Evolutionary conservation across 441 rosid species (phyloP).

Genomic region (Pelargonium myrrhifolium): DNA sequence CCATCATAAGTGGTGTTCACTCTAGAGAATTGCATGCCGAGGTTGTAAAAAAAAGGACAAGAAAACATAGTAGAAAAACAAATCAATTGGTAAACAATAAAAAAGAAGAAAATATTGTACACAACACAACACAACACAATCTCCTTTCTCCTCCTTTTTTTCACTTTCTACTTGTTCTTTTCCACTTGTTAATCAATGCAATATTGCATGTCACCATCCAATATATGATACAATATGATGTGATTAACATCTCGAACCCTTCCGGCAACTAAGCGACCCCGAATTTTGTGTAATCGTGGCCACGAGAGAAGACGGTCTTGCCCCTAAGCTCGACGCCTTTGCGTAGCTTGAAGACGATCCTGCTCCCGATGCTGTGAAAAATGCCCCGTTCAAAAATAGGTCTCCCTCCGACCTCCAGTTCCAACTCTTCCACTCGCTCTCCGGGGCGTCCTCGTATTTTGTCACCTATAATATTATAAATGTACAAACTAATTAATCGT

Average conservation of each 20-base stretch:
- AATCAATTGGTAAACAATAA: too few species aligned
- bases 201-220: too few species aligned
- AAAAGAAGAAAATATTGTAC: too few species aligned
- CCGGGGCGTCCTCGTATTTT: constrained; percentile 65
- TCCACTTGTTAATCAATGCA: not conserved
- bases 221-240: too few species aligned
- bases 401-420: constrained; percentile 95
- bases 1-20: not conserved
- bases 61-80: too few species aligned
- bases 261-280: constrained; percentile 60
- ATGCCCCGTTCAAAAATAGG: constrained; percentile 73
- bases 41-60: not conserved
- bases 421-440: constrained; percentile 61
- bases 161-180: not conserved
- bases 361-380: constrained; percentile 83
- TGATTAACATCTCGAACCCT: constrained; percentile 53
- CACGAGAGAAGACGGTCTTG: constrained; percentile 75
- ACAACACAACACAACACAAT: too few species aligned
- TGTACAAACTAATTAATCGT: constrained; percentile 3
- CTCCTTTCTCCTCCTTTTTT: not conserved
- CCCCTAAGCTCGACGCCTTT: constrained; percentile 83
- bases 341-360: constrained; percentile 79
- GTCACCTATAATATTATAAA: constrained; percentile 57
- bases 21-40: not conserved
- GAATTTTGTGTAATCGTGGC: constrained; percentile 64